Conservation (phyloP, 176 grass and related monocot species). For the Ensete ventricosum region DNA sequence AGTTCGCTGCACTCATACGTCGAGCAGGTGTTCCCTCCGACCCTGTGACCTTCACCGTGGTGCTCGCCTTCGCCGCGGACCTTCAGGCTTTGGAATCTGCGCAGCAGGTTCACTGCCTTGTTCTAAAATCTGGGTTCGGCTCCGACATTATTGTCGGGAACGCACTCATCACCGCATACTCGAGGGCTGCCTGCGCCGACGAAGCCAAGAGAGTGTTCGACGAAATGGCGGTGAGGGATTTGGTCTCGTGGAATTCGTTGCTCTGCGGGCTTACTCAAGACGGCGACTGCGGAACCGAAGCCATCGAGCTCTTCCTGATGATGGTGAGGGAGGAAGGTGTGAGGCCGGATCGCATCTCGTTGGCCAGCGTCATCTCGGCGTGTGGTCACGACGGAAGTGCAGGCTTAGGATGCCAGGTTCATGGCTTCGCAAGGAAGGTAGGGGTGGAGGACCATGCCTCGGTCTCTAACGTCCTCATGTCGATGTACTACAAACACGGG, state of each 20-base stretch:
- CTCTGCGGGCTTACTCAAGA: conserved; percentile 54
- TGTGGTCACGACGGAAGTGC: conserved; percentile 29
- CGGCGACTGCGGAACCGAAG: conserved; percentile 36
- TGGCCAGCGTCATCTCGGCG: conserved; percentile 52
- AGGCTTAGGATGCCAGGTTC: conserved; percentile 52
- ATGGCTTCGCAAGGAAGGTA: conserved; percentile 50
- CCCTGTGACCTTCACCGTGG: conserved; percentile 46
- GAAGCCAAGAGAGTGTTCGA: conserved; percentile 49
- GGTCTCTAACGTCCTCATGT: conserved; percentile 65
- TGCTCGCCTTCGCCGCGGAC: conserved; percentile 44
- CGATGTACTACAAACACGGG: conserved; percentile 71
- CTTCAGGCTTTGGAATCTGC: conserved; percentile 16
- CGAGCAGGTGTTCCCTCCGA: conserved; percentile 41
- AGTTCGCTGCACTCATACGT: conserved; percentile 47
- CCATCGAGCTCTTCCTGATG: conserved; percentile 35
- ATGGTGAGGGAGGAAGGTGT: conserved; percentile 41
- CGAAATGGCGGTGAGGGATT: conserved; percentile 49
- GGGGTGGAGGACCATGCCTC: conserved; percentile 35
- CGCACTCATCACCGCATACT: conserved; percentile 61
- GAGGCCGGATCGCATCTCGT: conserved; percentile 56
- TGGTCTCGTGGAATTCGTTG: conserved; percentile 77
- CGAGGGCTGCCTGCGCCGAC: conserved; percentile 22
- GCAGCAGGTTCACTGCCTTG: conserved; percentile 54
- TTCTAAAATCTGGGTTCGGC: conserved; percentile 36
- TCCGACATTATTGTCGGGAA: conserved; percentile 53